Base-by-base conservation (phyloP, 2,329 filamentous ascomycete genomes). In the Peltaster fructicola region DNA sequence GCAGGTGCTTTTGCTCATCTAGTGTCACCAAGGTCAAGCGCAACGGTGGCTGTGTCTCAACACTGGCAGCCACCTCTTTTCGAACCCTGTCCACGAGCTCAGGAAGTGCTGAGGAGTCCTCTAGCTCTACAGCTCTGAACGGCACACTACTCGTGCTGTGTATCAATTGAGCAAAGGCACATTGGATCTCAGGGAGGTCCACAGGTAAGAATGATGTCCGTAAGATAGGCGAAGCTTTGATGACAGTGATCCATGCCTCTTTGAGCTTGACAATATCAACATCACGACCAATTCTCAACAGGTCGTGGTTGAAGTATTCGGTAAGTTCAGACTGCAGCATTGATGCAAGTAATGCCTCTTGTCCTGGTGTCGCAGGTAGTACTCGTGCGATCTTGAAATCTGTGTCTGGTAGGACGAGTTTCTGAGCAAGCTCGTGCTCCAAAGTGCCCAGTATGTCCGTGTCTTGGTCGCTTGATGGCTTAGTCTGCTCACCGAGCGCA, bases 281-380 rank as follows among this genome's bases (percentile, higher is more conserved):
- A 1, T 52, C 46, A 0, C 54, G 34, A 0, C 51, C 42, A 2
- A 93, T 35, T 33, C 70, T 62, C 12, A 90, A 54, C 2, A 85
- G 51, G 38, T 92, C 78, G 29, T 88, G 73, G 33, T 90, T 92
- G 55, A 81, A 90, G 44, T 95, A 95, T 34, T 71, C 65, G 7
- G 59, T 54, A 37, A 76, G 85, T 3, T 67, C 59, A 0, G 81
- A 88, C 9, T 68, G 59, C 0, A 81, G 36, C 77, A 91, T 91
- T 31, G 80, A 76, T 1, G 73, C 71, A 3, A 90, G 54, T 70
- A 93, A 81, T 2, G 74, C 73, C 46, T 93, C 81, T 50, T 95
- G 84, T 4, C 91, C 59, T 5, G 82, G 73, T 0, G 84, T 91
- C 1, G 74, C 64, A 0, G 82, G 82, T 2, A 88, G 51, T 3